A percentile compares a stretch with the other conserved stretches of the same genome.
phyloP scores from a whole-genome alignment of 257 asterid species.

The Salvia splendens region DNA sequence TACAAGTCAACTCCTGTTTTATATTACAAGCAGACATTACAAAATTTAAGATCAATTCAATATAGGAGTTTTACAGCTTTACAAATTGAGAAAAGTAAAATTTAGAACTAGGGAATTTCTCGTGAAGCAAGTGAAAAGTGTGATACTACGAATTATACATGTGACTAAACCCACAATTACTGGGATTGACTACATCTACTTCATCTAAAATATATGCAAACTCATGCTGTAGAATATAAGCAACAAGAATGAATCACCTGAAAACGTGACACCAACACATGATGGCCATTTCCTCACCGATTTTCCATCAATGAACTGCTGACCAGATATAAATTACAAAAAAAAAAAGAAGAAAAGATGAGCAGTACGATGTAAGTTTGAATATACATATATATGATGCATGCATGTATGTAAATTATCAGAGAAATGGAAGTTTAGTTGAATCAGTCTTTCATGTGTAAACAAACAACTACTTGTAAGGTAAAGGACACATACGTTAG shows the following conservation, averaged over 20 bases:
- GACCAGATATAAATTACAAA: not conserved
- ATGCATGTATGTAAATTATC: slow-evolving; percentile 7
- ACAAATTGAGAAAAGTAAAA: not conserved
- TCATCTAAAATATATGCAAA: slow-evolving; percentile 30
- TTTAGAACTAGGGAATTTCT: slow-evolving; percentile 2
- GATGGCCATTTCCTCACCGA: slow-evolving; percentile 21
- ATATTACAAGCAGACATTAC: slow-evolving; percentile 12
- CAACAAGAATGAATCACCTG: slow-evolving; percentile 25
- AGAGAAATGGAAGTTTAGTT: not conserved
- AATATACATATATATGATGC: not conserved
- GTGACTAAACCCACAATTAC: slow-evolving; percentile 31
- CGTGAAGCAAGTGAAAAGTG: slow-evolving; percentile 36
- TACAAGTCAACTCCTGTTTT: not conserved
- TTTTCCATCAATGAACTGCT: slow-evolving; percentile 1
- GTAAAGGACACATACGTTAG: not conserved
- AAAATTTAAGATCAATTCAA: not conserved
- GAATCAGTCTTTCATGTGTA: not conserved
- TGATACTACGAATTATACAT: slow-evolving; percentile 33
- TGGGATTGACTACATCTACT: slow-evolving; percentile 28
- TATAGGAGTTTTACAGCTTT: not conserved
- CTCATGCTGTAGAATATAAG: slow-evolving; percentile 26
- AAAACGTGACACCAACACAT: slow-evolving; percentile 27
- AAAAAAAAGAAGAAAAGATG: not conserved
- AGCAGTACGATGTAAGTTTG: not conserved
- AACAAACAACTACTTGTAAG: not conserved